Conservation (phyloP, 331 rosid genomes). For the Erythrophleum ivorense region DNA sequence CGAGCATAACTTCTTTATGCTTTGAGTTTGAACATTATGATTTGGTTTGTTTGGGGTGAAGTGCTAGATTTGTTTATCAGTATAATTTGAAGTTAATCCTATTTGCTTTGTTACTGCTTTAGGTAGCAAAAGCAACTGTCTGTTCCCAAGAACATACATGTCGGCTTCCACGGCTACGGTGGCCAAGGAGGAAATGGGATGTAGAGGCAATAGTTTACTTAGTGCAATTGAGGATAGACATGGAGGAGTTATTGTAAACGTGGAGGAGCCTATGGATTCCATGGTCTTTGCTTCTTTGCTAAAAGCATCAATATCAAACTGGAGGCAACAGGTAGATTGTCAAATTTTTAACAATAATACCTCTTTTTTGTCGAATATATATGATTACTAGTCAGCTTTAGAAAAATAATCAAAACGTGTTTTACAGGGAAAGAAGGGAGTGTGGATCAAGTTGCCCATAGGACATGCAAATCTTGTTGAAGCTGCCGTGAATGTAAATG, state of each 20-base stretch:
- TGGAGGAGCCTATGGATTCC: slow-evolving; percentile 57
- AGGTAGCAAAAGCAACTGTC: background rate
- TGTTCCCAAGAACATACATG: slow-evolving; percentile 21
- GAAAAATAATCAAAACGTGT: background rate
- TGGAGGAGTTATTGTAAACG: slow-evolving; percentile 63
- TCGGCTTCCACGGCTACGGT: slow-evolving; percentile 26
- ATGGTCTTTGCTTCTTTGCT: slow-evolving; percentile 48
- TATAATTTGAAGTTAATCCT: background rate
- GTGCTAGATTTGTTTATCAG: background rate
- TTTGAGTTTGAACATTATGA: background rate
- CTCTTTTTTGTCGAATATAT: background rate
- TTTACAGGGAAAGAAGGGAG: slow-evolving; percentile 74
- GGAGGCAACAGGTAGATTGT: slow-evolving; percentile 61
- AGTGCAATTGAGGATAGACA: slow-evolving; percentile 52
- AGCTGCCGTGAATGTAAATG: slow-evolving; percentile 62
- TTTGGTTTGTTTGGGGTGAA: background rate
- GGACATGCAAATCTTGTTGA: slow-evolving; percentile 63
- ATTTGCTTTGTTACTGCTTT: background rate
- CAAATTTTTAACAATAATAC: background rate
- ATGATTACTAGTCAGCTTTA: background rate
- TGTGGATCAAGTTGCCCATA: slow-evolving; percentile 80
- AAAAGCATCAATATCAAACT: slow-evolving; percentile 55
- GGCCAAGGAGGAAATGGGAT: slow-evolving; percentile 30
- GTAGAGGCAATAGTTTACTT: slow-evolving; percentile 43
- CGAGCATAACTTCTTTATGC: background rate